Evolutionary conservation across 371 early-diverging fungal species (phyloP).

Genomic region (Zancudomyces culisetae): DNA sequence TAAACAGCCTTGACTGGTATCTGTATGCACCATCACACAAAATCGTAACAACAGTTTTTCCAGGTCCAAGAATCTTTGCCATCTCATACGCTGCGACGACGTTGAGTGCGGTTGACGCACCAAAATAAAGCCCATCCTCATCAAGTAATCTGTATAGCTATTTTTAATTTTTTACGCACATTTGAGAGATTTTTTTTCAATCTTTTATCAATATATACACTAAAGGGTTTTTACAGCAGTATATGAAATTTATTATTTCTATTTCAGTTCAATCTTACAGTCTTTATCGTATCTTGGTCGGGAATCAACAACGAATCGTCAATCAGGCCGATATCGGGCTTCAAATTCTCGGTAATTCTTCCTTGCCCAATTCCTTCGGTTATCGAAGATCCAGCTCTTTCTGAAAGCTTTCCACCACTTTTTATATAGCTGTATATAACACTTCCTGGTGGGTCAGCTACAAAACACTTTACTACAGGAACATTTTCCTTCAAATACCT

Average conservation of each 20-base stretch:
- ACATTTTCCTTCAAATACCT: constrained; percentile 57
- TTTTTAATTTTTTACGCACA: no score
- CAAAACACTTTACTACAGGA: constrained; percentile 45
- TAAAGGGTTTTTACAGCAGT: no score
- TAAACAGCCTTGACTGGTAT: constrained; percentile 79
- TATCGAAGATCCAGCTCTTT: constrained; percentile 58
- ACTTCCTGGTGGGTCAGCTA: constrained; percentile 91
- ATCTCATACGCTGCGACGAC: constrained; percentile 82
- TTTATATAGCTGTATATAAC: constrained; percentile 63
- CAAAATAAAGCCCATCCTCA: constrained; percentile 85
- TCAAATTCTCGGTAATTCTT: constrained; percentile 76
- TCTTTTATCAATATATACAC: no score
- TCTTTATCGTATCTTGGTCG: constrained; percentile 62
- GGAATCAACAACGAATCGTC: constrained; percentile 67
- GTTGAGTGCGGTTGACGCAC: constrained; percentile 80
- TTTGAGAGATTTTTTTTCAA: no score
- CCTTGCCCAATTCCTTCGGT: constrained; percentile 92
- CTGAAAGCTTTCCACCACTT: constrained; percentile 40
- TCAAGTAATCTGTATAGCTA: constrained; percentile 57
- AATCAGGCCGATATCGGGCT: constrained; percentile 49
- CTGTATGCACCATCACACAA: constrained; percentile 82
- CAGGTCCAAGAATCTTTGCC: constrained; percentile 68
- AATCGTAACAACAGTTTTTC: constrained; percentile 63
- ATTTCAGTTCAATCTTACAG: no score
- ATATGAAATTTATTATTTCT: background rate